Base-by-base conservation (phyloP, 2,329 filamentous ascomycete genomes). In the Aurifilum marmelostoma region DNA sequence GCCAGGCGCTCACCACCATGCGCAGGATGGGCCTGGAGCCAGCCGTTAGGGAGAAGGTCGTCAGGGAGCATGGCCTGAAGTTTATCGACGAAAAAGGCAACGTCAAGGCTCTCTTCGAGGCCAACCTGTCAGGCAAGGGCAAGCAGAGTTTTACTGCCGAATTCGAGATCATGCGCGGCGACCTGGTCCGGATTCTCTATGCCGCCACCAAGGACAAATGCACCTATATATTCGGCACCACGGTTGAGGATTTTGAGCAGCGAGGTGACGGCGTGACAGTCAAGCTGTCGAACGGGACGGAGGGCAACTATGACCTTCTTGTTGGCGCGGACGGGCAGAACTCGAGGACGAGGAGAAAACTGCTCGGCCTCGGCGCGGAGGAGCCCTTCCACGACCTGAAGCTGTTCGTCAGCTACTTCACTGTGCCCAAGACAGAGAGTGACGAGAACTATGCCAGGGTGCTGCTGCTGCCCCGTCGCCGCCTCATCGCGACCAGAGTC, bases 141-240 rank as follows among this genome's bases (percentile, higher is more conserved):
- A 73, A 72, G 41, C 83, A 86, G 73, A 77, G 76, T 11, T 75
- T 87, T 34, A 86, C 84, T 0, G 83, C 82, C 69, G 87, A 90
- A 67, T 88, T 81, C 69, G 88, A 90, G 77, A 85, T 90, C 63
- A 85, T 90, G 81, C 80, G 87, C 11, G 86, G 84, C 0, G 84
- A 88, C 65, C 73, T 90, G n/a, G 81, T 82, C 4, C 75, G 78
- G 14, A 77, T 89, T 2, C 74, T 89, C 1, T 83, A 84, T 72
- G 79, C 86, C 0, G 76, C 72, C 24, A 80, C 78, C 29, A 71
- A 75, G 16, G 73, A 73, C 21, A 73, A 67, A 4, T 73, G 72
- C 67, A 69, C 65, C 24, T 76, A 77, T 34, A n/a, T 77, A 1
- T 80, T 77, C 63, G 74, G 74, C 6, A 71, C 47, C 1, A 69